phyloP scores from a whole-genome alignment of 805 yeast species.

The Priceomyces carsonii region DNA sequence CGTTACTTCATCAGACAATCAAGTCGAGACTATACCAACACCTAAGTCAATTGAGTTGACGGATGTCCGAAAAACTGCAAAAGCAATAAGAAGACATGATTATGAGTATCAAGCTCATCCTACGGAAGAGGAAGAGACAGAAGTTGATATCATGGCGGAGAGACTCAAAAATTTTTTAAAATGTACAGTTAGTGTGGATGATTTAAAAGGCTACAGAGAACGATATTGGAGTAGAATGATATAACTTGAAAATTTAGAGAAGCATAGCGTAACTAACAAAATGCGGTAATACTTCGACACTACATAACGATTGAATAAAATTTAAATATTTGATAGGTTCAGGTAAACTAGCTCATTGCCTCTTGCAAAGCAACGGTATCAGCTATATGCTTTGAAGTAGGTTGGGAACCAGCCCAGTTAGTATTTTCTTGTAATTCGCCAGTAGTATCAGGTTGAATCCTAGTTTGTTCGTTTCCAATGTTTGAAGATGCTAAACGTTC shows the following conservation, averaged over 20 bases:
- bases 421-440: conserved; percentile 22
- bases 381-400: conserved; percentile 11
- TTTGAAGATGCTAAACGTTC: conserved; percentile 37
- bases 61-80: neutral
- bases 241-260: neutral
- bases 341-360: conserved; percentile 17
- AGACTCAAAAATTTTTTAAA: conserved; percentile 10
- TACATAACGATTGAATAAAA: neutral
- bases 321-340: conserved; percentile 1
- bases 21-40: neutral
- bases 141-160: conserved; percentile 4
- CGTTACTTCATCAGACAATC: neutral
- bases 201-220: conserved; percentile 12
- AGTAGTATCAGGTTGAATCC: conserved; percentile 8
- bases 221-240: conserved; percentile 12
- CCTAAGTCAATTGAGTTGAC: neutral
- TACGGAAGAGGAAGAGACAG: neutral
- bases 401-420: conserved; percentile 19
- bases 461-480: conserved; percentile 9
- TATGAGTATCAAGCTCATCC: neutral
- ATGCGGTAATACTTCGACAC: neutral
- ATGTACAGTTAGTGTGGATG: conserved; percentile 13
- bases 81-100: neutral
- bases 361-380: conserved; percentile 36
- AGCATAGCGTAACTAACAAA: neutral